Percentiles rank a stretch among this genome's conserved stretches.
These are phyloP conservation scores for Skeletonema costatum DNA, from an alignment of 108 stramenopile genomes.

Conservation along the genomic window DNA sequence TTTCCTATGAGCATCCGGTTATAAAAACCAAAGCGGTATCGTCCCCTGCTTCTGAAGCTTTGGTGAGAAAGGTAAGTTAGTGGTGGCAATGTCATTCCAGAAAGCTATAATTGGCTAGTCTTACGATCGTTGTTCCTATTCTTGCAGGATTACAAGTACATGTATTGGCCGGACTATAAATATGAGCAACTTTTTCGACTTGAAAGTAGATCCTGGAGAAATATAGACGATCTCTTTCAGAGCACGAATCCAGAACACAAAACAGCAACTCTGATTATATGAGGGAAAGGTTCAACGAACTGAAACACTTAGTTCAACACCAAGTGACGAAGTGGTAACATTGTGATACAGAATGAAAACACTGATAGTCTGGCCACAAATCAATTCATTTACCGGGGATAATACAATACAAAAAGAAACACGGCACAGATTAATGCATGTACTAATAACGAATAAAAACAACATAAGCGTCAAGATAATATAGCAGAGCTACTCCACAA, in stretches of 20 bases:
- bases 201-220: conserved; percentile 72
- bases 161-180: conserved; percentile 74
- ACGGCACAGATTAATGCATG: no score
- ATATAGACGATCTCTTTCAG: conserved; percentile 64
- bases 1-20: conserved; percentile 55
- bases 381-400: no score
- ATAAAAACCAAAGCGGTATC: conserved; percentile 6
- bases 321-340: conserved; percentile 30
- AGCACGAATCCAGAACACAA: conserved; percentile 17
- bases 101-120: background rate
- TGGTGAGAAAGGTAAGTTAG: conserved; percentile 32
- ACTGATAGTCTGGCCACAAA: no score
- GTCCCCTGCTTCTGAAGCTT: conserved; percentile 44
- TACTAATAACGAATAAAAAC: no score
- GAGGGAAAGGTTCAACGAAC: conserved; percentile 29
- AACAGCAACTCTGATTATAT: conserved; percentile 6
- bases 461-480: no score
- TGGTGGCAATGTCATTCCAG: background rate
- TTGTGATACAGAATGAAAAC: background rate
- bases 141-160: conserved; percentile 64
- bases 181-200: conserved; percentile 78
- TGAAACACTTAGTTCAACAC: conserved; percentile 18
- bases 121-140: background rate
- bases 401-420: no score
- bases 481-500: no score